These are phyloP conservation scores for Trichoderma cornu-damae DNA, from an alignment of 2,329 filamentous ascomycete species.

Conservation along the genomic window DNA sequence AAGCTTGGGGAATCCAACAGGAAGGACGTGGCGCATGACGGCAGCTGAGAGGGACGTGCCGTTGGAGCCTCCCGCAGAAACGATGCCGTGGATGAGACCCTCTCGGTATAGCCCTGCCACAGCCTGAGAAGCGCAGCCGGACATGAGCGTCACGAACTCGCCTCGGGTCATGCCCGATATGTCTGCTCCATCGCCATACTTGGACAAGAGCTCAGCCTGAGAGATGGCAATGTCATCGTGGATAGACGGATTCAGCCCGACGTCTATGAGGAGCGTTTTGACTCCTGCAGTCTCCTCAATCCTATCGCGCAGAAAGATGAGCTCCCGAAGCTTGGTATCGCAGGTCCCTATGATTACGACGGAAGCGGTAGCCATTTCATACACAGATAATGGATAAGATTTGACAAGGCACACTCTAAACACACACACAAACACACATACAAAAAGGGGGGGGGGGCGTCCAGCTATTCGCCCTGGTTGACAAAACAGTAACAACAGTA, in stretches of 20 bases:
- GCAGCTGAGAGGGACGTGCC: conserved; percentile 56
- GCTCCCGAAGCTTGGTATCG: conserved; percentile 59
- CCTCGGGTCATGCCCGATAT: conserved; percentile 42
- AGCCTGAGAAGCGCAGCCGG: conserved; percentile 39
- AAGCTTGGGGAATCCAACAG: conserved; percentile 63
- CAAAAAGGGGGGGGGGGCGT: too few relatives aligned
- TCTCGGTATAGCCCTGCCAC: conserved; percentile 37
- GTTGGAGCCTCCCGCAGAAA: conserved; percentile 58
- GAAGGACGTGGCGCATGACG: conserved; percentile 56
- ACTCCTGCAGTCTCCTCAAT: conserved; percentile 32
- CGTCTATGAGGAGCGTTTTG: conserved; percentile 32
- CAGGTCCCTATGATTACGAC: conserved; percentile 57
- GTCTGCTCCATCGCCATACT: conserved; percentile 29
- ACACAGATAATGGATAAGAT: not conserved
- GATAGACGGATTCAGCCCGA: conserved; percentile 43
- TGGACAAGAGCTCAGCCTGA: conserved; percentile 38
- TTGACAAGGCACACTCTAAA: too few relatives aligned
- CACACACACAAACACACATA: too few relatives aligned
- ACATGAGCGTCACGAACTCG: conserved; percentile 54
- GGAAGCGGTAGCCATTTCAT: conserved; percentile 33
- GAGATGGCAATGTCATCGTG: conserved; percentile 45
- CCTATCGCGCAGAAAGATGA: conserved; percentile 48
- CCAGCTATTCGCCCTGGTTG: not conserved
- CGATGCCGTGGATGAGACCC: conserved; percentile 47
- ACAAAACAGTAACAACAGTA: not conserved